These are phyloP conservation scores for Malus asiatica DNA, from an alignment of 306 rosid genomes.

Conservation along the genomic window DNA sequence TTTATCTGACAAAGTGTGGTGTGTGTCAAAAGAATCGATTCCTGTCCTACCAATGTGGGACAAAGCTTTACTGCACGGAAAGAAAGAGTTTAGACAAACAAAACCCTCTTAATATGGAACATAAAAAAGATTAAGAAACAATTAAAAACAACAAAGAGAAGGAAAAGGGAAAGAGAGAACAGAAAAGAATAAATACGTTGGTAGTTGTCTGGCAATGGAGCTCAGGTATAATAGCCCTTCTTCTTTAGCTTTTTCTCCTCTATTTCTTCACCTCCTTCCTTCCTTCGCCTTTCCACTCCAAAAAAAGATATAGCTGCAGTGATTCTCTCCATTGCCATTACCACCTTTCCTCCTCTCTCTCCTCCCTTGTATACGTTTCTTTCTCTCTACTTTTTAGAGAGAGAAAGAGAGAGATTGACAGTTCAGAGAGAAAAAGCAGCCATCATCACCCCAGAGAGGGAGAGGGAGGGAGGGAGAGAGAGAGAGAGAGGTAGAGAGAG, in stretches of 20 bases:
- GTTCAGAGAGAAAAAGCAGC: constrained; percentile 10
- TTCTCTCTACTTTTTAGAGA: constrained; percentile 22
- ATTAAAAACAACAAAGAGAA: neutral
- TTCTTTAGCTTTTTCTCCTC: constrained; percentile 16
- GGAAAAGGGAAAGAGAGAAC: constrained; percentile 1
- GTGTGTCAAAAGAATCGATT: constrained; percentile 7
- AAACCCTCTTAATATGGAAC: neutral
- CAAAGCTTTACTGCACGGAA: neutral
- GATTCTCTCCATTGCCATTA: neutral
- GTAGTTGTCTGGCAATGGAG: constrained; percentile 30
- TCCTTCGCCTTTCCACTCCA: too few relatives aligned
- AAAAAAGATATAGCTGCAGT: neutral
- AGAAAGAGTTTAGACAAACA: constrained; percentile 15
- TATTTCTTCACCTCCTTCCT: constrained; percentile 17
- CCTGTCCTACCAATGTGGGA: constrained; percentile 21
- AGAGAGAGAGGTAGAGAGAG: neutral
- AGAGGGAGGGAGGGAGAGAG: neutral
- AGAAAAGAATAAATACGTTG: constrained; percentile 59
- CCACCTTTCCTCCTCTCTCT: neutral
- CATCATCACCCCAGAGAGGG: constrained; percentile 16
- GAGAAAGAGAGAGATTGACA: constrained; percentile 2
- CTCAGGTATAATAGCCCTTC: constrained; percentile 48
- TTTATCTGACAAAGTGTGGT: neutral
- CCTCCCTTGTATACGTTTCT: constrained; percentile 16
- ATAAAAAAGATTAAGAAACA: too few relatives aligned